Base-by-base conservation (phyloP, 1,284 basidiomycete species). In the Ceratorhiza oryzae-sativae region DNA sequence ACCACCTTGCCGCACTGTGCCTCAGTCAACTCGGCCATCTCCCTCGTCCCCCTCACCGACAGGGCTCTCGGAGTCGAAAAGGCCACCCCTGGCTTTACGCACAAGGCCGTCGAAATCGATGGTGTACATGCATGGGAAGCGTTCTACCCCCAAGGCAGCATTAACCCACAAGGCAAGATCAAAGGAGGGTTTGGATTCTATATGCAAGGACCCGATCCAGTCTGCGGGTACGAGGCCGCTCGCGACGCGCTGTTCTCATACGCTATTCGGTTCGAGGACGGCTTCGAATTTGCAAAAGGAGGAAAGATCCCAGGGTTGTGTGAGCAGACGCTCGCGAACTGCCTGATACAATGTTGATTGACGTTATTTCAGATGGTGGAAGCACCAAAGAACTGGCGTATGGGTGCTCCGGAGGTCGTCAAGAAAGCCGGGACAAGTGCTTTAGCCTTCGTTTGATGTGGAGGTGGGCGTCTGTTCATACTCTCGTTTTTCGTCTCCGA, bases 221-320 rank as follows among this genome's bases (percentile, higher is more conserved):
- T 74, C 3, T 87, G 88, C 72, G 75, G 79, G 45, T 0, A 75
- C 79, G 20, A 75, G 71, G 1, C 77, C 0, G 73, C 83, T n/a
- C 79, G 76, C 13, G 86, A 90, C 73, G 85, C 84, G 0, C 71
- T 87, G 0, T 79, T 88, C 76, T 84, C 85, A 72, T 89, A 89
- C 76, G 83, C 85, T 1, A 82, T 90, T 75, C 84, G 87, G 82
- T 83, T 90, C 45, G 80, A 87, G 73, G 77, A 81, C 0, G 86
- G 80, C 0, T 90, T 86, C 82, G 83, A 85, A 45, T 90, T 86
- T 83, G 81, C 80, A 12, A 87, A 86, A 75, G 88, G 88, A 27
- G 88, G 88, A 8, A 90, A 90, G 76, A 79, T 89, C 1, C 88
- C 88, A 41, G 88, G 88, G 2, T 80, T 87, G 3, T 89, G 88